Evolutionary conservation across 148 eudicot genomes (phyloP).

Genomic region (Suaeda aralocaspica): DNA sequence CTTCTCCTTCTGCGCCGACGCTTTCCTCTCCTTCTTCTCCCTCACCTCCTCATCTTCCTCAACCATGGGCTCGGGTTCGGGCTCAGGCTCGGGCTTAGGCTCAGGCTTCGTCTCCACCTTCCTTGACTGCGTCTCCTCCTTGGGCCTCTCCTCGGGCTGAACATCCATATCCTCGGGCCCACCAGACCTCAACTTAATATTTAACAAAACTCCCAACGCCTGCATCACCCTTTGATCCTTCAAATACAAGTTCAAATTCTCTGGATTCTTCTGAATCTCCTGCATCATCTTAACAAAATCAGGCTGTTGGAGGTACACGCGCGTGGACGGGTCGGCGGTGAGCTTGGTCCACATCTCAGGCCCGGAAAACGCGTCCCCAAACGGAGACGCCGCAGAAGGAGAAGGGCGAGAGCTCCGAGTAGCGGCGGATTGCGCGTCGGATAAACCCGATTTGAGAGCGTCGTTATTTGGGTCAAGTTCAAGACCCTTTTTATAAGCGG

Average conservation of each 20-base stretch:
- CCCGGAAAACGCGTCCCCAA: slow-evolving; percentile 80
- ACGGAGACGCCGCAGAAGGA: slow-evolving; percentile 32
- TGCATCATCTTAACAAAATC: slow-evolving; percentile 88
- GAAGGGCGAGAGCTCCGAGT: slow-evolving; percentile 5
- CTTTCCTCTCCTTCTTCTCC: slow-evolving; percentile 57
- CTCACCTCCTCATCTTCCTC: slow-evolving; percentile 64
- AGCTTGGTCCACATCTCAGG: slow-evolving; percentile 95
- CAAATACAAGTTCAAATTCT: slow-evolving; percentile 71
- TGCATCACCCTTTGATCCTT: slow-evolving; percentile 97
- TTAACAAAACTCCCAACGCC: slow-evolving; percentile 67
- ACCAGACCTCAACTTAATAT: slow-evolving; percentile 47
- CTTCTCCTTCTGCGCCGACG: slow-evolving; percentile 71
- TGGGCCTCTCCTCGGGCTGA: slow-evolving; percentile 25
- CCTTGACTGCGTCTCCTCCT: slow-evolving; percentile 22
- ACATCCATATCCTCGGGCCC: slow-evolving; percentile 20
- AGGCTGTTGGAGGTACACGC: slow-evolving; percentile 57
- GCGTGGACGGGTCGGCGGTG: slow-evolving; percentile 67
- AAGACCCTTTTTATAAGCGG: slow-evolving; percentile 71
- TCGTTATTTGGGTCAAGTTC: slow-evolving; percentile 74
- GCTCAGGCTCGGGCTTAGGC: slow-evolving; percentile 39
- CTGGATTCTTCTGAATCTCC: slow-evolving; percentile 81
- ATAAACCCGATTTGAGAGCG: slow-evolving; percentile 57
- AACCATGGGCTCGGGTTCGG: slow-evolving; percentile 39
- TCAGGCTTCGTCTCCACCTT: slow-evolving; percentile 41
- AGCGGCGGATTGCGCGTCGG: slow-evolving; percentile 53